Conservation (phyloP, 257 asterid genomes). For the Penstemon barbatus region DNA sequence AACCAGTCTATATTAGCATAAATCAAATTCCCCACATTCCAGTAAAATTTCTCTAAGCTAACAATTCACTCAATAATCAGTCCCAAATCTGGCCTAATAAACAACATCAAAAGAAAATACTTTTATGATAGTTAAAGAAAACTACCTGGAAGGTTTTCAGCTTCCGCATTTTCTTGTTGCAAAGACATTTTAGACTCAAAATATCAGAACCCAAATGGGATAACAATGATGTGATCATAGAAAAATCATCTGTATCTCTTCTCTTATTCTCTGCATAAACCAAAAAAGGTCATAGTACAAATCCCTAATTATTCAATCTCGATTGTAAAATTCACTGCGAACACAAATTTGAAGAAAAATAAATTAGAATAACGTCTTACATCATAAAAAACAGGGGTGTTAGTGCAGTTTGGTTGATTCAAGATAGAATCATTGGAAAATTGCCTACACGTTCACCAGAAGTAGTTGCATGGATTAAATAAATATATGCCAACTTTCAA, state of each 20-base stretch:
- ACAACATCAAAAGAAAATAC: background rate
- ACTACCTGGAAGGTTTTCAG: background rate
- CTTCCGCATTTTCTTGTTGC: conserved; percentile 16
- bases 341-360: conserved; percentile 2
- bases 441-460: conserved; percentile 43
- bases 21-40: background rate
- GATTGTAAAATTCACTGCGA: background rate
- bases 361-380: conserved; percentile 18
- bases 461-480: conserved; percentile 45
- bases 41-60: no score
- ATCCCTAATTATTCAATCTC: conserved; percentile 8
- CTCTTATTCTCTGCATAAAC: conserved; percentile 31
- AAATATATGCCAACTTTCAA: conserved; percentile 19
- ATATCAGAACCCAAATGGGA: conserved; percentile 27
- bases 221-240: conserved; percentile 26
- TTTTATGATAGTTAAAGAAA: background rate
- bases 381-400: conserved; percentile 25
- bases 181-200: conserved; percentile 38
- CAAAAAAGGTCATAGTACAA: conserved; percentile 17
- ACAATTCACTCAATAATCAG: background rate
- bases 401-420: background rate
- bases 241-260: conserved; percentile 22
- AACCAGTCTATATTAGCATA: background rate
- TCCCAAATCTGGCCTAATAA: background rate
- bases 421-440: conserved; percentile 20